Base-by-base conservation (phyloP, 2,329 filamentous ascomycete species). In the Colletotrichum magnum region DNA sequence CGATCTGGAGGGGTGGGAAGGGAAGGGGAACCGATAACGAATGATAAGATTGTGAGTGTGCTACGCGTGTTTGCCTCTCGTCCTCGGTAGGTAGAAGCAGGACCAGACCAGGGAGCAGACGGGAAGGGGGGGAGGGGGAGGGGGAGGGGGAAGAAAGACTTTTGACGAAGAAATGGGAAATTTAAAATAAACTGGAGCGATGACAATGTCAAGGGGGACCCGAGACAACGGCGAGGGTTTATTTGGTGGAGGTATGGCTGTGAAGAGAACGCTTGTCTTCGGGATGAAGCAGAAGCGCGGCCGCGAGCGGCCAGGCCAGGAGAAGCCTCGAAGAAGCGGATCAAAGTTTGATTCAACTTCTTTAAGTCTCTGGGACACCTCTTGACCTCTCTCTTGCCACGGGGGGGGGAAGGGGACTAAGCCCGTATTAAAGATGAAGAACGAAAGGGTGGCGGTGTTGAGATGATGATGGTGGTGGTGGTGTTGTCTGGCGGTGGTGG, bases 181-280 rank as follows among this genome's bases (percentile, higher is more conserved):
- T 47, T 12, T 24, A 59, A 59, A 65, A 32, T 45, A 54, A 45
- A 59, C 36, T 59, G 53, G 58, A 57, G 58, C 58, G 51, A 45
- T 3, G 10, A 36, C 32, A 9, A 52, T 15, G 58, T 57, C 60
- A 65, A 68, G 54, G 48, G 65, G 9, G 48, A 64, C 65, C 65
- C 53, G 65, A 64, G 65, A 68, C 53, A 68, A 64, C 36, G 65
- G 61, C 41, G 36, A 67, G 64, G 59, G 64, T 58, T 62, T 68
- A 64, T 58, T 68, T 58, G 65, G 65, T 58, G 47, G 48, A 53
- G 47, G 48, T 47, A 43, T 52, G 51, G 58, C 36, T 50, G 36
- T 52, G 21, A 21, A n/a, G n/a, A 24, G 26, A 24, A n/a, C 26
- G 36, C 36, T 64, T 52, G n/a, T n/a, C 16, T 50, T 21, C 18